Evolutionary conservation across 805 yeast species (phyloP).

Genomic region (Spathaspora hagerdaliae): DNA sequence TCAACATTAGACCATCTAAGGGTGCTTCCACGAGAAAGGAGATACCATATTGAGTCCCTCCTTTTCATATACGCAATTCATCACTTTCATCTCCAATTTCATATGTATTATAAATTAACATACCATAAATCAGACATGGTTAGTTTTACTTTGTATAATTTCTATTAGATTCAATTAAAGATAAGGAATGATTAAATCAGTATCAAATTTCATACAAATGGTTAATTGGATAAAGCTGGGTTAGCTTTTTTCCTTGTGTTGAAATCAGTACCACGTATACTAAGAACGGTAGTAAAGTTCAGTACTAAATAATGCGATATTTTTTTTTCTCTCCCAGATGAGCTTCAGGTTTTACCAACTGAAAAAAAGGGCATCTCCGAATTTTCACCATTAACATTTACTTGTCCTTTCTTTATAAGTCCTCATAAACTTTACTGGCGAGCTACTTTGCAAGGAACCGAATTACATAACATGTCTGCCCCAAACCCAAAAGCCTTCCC

Average conservation of each 20-base stretch:
- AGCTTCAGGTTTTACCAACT: too few species aligned
- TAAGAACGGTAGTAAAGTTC: background rate
- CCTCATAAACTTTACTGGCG: conserved; percentile 21
- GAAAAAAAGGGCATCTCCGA: too few species aligned
- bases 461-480: conserved; percentile 56
- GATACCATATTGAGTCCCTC: too few species aligned
- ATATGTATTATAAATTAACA: conserved; percentile 21
- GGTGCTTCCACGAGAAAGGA: too few species aligned
- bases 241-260: background rate
- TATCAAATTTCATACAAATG: too few species aligned
- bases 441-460: conserved; percentile 52
- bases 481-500: conserved; percentile 99
- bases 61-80: too few species aligned
- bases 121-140: conserved; percentile 74
- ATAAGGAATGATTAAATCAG: too few species aligned
- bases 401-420: conserved; percentile 4
- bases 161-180: too few species aligned
- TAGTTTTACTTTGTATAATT: background rate
- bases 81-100: too few species aligned
- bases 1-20: too few species aligned
- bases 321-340: too few species aligned
- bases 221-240: too few species aligned
- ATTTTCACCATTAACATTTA: background rate
- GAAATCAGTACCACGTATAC: background rate
- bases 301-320: background rate